Conservation (phyloP, 306 rosid species). For the Senna siamea region DNA sequence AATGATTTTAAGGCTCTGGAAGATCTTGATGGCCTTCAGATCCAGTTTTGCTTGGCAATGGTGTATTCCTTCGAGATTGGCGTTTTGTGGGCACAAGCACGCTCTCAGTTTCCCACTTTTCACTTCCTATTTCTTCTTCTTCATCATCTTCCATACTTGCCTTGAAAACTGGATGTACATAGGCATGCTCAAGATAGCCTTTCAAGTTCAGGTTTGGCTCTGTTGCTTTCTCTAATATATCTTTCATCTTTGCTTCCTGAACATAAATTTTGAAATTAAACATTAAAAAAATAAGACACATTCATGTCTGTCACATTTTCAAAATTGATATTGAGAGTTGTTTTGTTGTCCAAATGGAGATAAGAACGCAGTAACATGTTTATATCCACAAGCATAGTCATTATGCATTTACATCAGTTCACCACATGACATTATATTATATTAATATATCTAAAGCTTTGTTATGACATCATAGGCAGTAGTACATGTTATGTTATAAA, state of each 20-base stretch:
- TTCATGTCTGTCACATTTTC: conserved; percentile 46
- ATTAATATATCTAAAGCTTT: too few species aligned
- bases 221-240: conserved; percentile 83
- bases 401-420: too few species aligned
- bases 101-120: conserved; percentile 70
- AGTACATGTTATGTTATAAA: too few species aligned
- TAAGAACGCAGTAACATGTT: too few species aligned
- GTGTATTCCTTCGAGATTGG: conserved; percentile 85
- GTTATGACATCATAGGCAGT: too few species aligned
- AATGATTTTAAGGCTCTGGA: conserved; percentile 44
- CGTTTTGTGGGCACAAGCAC: conserved; percentile 86
- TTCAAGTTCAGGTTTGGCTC: conserved; percentile 89
- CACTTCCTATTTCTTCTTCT: conserved; percentile 36
- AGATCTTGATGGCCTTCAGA: conserved; percentile 27
- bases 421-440: too few species aligned
- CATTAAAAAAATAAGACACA: neutral
- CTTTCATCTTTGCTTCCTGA: conserved; percentile 99
- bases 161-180: conserved; percentile 81
- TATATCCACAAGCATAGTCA: too few species aligned
- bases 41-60: conserved; percentile 67
- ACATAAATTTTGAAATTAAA: conserved; percentile 19
- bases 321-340: too few species aligned
- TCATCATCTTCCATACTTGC: conserved; percentile 65
- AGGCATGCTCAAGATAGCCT: conserved; percentile 77
- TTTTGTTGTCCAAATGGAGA: too few species aligned